Base-by-base conservation (phyloP, 2,329 filamentous ascomycete species). In the Didymella segeticola region DNA sequence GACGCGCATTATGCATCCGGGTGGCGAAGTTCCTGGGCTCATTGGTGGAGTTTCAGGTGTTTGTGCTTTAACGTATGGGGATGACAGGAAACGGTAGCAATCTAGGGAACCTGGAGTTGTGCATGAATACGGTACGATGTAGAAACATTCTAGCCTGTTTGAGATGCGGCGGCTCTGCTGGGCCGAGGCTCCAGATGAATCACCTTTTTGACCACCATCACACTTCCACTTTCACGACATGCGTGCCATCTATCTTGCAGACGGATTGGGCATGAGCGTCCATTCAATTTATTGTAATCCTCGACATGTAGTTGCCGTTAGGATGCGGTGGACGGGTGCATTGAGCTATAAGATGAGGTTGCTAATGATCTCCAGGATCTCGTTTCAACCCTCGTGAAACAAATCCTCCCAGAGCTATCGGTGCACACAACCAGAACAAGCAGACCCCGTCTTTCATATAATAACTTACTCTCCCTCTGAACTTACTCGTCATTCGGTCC, bases 301-400 rank as follows among this genome's bases (percentile, higher is more conserved):
- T 19, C 2, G 20, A 11, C 27, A 23, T 25, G 36, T 22, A 10
- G 23, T 31, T 20, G 29, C 27, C 17, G 36, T 30, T 4, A 26
- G 25, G n/a, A n/a, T 29, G 22, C 17, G 23, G 29, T 25, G 47
- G 26, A 9, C 11, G 34, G 29, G 19, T 25, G 38, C 22, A 30
- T 39, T 10, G 12, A 36, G 14, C 5, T 37, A 23, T 43, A 46
- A 43, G 31, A 41, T 33, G 43, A 37, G 14, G 53, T 23, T 45
- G 46, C 38, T 45, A 58, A 66, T 66, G 62, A 66, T 67, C 57
- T 56, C 56, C 64, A 65, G 62, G 62, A 59, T 38, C 50, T 50
- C 49, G 61, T 66, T 66, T 67, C 61, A 63, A 49, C 20, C 33
- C 17, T 45, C 34, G 36, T 54, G 51, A 54, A 54, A 54, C 51